phyloP scores from a whole-genome alignment of 169 alveolate genomes.

The Besnoitia besnoiti region DNA sequence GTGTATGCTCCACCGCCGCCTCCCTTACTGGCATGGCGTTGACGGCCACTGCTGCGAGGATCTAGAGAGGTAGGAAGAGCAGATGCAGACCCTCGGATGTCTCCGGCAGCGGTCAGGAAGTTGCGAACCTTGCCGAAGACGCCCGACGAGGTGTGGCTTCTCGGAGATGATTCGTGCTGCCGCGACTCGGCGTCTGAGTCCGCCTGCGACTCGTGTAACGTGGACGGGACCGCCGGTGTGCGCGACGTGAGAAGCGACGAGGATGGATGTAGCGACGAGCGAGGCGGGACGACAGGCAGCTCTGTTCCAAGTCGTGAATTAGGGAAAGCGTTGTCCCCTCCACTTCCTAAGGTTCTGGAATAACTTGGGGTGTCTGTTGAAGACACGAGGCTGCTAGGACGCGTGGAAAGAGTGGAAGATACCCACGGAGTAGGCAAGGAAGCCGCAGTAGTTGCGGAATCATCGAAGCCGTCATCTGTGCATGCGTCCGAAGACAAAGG shows the following conservation, averaged over 20 bases:
- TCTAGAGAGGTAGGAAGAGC: neutral
- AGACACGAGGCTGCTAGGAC: neutral
- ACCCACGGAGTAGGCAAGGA: neutral
- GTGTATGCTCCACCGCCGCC: neutral
- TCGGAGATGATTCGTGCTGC: neutral
- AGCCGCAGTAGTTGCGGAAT: slow-evolving; percentile 10
- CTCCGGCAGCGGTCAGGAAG: neutral
- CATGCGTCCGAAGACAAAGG: neutral
- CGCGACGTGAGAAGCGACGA: neutral
- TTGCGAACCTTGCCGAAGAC: neutral
- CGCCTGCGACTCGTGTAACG: too few relatives aligned
- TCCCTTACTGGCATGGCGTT: neutral
- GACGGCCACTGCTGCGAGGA: neutral
- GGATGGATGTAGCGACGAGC: neutral
- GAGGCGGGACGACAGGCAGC: neutral
- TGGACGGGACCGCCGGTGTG: neutral
- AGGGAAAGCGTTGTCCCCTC: neutral
- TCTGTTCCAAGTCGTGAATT: neutral
- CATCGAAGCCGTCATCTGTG: neutral
- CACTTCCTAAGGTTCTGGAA: neutral
- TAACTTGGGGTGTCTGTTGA: neutral
- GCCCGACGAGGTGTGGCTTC: neutral
- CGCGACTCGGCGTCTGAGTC: neutral
- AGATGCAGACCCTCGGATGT: neutral
- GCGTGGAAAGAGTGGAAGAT: neutral